Evolutionary conservation across 805 yeast genomes (phyloP).

Genomic region (Kodamaea hsintzibuensis): DNA sequence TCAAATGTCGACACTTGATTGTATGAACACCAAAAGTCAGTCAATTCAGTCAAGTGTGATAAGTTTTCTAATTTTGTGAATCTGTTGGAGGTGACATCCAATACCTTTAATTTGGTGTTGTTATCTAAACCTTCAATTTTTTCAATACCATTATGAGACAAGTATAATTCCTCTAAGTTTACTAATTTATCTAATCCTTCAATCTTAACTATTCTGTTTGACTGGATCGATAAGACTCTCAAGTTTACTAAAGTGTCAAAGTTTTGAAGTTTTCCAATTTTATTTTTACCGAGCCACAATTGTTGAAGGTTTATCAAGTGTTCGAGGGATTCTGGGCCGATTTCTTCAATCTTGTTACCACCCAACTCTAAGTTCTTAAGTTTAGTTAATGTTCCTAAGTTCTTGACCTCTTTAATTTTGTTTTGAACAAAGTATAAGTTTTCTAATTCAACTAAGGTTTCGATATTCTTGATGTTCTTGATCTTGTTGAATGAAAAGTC

Average conservation of each 20-base stretch:
- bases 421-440: slow-evolving; percentile 87
- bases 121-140: slow-evolving; percentile 78
- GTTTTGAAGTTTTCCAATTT: slow-evolving; percentile 64
- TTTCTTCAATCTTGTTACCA: slow-evolving; percentile 70
- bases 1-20: slow-evolving; percentile 70
- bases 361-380: slow-evolving; percentile 83
- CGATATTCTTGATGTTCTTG: slow-evolving; percentile 78
- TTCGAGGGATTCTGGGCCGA: slow-evolving; percentile 53
- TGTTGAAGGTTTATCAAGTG: slow-evolving; percentile 60
- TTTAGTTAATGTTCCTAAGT: slow-evolving; percentile 54
- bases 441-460: slow-evolving; percentile 58
- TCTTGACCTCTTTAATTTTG: slow-evolving; percentile 70
- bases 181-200: slow-evolving; percentile 77
- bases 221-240: slow-evolving; percentile 81
- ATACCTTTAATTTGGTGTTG: slow-evolving; percentile 61
- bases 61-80: slow-evolving; percentile 63
- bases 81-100: slow-evolving; percentile 81
- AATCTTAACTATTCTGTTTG: slow-evolving; percentile 73
- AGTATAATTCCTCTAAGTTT: slow-evolving; percentile 80
- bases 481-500: slow-evolving; percentile 92
- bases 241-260: slow-evolving; percentile 60
- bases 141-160: slow-evolving; percentile 79
- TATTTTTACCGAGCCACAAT: slow-evolving; percentile 92
- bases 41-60: slow-evolving; percentile 63
- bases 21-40: slow-evolving; percentile 92